Evolutionary conservation across 1,139 yeast species (phyloP), one percentile per base, ranked within the genome.

Genomic region (Yamadazyma atlantica): DNA sequence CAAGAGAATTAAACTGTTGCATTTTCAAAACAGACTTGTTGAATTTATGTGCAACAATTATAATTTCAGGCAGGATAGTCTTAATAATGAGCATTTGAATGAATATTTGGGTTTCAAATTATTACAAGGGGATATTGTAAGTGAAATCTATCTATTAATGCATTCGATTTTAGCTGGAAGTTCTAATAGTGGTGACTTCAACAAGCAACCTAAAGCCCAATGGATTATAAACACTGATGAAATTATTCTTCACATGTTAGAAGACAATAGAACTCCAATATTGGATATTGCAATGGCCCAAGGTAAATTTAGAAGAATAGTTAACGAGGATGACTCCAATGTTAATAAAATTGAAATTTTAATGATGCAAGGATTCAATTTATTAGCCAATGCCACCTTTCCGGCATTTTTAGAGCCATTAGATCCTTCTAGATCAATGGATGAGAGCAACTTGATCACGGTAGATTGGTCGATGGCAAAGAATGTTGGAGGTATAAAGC

Each of bases 401-500:
- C 67, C 68, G 5, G 62, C 61, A 13, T 62, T 71, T 36, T 48
- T 71, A 34, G 69, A 58, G 36, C 75, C 76, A 1, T 46, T 57
- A 33, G 49, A 40, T 12, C 32, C 29, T 4, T n/a, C 21, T 7
- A 38, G 19, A 29, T 33, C 9, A 21, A 10, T 46, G 37, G 54
- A 63, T 12, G 51, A 55, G 3, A 40, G 49, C 7, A 58, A 55
- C 39, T 46, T 80, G 52, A 57, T 82, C 10, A 59, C 63, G 6
- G 63, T 80, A 6, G 64, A 60, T 26, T 84, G 92, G 92, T 72
- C 75, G 4, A 75, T 82, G 79, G 78, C 76, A 43, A 66, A 75
- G 37, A 75, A 83, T 12, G 75, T 82, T 31, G 90, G 89, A 32
- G 90, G 90, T 1, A 82, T 83, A 42, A 70, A 75, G 45, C 69